Base-by-base conservation (phyloP, 2,329 filamentous ascomycete genomes). In the Hymenoscyphus linearis region DNA sequence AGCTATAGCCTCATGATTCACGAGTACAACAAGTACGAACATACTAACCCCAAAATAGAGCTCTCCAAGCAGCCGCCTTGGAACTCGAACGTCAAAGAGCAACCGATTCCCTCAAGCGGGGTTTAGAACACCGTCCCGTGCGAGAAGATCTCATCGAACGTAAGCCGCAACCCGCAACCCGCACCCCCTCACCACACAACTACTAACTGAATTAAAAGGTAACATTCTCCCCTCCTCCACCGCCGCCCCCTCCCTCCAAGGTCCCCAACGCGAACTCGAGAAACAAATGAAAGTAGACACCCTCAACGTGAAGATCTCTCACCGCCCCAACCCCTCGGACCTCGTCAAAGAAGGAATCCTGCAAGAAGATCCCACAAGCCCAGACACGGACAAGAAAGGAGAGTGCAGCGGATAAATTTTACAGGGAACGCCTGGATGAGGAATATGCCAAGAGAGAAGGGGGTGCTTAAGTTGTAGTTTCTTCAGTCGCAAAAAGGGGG, bases 261-360 rank as follows among this genome's bases (percentile, higher is more conserved):
- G 88, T 60, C 85, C 91, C 64, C 91, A 95, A 75, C 88, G 84
- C 71, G 90, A 96, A 78, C 85, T 97, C 50, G 85, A 92, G 75
- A 91, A 87, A 74, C 88, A 91, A 75, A 96, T 97, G 92, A 85
- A 89, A 14, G 89, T 86, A 62, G 90, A 96, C 74, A 88, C 83
- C 60, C 81, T 97, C 64, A 95, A 96, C 75, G 91, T 96, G 71
- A 93, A 93, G 75, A 85, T 97, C 65, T 84, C 88, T 71, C 82
- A 88, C 69, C 83, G 93, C 22, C 93, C 93, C 1, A 81, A 84
- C 37, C 88, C 90, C 12, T 90, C 92, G 67, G 82, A 88, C 57
- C 79, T 96, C 65, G 80, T 96, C 61, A 86, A 89, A 70, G 86
- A 89, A 68, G 92, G 92, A 4, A 90, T 97, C 60, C 77, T 97